Conservation (phyloP, 2,329 filamentous ascomycete species). For the Talaromyces funiculosus region DNA sequence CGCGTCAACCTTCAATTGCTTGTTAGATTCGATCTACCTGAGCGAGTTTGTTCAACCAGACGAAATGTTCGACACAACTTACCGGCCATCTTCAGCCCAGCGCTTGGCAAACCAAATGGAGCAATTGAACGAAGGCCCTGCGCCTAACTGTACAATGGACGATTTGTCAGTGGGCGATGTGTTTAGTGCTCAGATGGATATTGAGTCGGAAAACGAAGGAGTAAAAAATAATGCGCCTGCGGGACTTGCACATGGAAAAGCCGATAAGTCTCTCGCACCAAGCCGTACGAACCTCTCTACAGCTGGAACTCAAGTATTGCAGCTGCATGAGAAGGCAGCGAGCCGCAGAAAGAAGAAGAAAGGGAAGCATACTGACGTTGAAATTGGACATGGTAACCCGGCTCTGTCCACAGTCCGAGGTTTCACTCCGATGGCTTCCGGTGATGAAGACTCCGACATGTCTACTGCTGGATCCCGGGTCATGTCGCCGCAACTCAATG, state of each 20-base stretch:
- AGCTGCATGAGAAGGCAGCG: constrained; percentile 20
- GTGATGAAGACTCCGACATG: constrained; percentile 43
- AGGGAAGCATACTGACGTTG: constrained; percentile 22
- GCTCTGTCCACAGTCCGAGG: constrained; percentile 40
- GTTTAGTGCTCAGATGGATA: constrained; percentile 34
- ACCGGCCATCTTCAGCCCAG: constrained; percentile 8
- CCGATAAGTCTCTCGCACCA: background rate
- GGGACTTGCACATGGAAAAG: background rate
- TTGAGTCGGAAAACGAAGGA: constrained; percentile 20
- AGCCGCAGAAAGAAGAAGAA: constrained; percentile 40
- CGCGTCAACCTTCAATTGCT: background rate
- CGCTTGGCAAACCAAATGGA: constrained; percentile 14
- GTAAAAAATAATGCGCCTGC: constrained; percentile 13
- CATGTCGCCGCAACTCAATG: constrained; percentile 26
- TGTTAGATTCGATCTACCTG: background rate
- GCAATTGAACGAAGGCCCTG: constrained; percentile 16
- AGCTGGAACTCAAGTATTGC: background rate
- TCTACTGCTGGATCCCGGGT: constrained; percentile 34
- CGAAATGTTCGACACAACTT: constrained; percentile 11
- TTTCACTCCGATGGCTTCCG: constrained; percentile 40
- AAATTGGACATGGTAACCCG: constrained; percentile 21
- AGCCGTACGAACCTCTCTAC: background rate
- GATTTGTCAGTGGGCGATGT: constrained; percentile 37
- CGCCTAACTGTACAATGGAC: constrained; percentile 22
- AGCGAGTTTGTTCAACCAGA: background rate